Percentiles rank a stretch among this genome's conserved stretches.
These are phyloP conservation scores for Polyplosphaeria fusca DNA, from an alignment of 495 filamentous ascomycete genomes.

Conservation along the genomic window DNA sequence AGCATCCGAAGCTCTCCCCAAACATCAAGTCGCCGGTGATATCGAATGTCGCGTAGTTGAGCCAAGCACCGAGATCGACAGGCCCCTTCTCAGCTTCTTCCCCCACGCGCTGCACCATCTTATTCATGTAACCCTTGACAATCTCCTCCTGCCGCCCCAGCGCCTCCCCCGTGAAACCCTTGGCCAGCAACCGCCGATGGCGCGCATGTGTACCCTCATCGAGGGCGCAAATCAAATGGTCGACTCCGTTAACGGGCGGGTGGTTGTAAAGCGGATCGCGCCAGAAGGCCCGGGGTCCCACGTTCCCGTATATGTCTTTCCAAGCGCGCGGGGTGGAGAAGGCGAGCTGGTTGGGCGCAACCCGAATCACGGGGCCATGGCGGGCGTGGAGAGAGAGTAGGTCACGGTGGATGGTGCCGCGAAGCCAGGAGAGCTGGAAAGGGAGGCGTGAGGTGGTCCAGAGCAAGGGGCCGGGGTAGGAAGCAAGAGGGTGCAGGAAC, in stretches of 20 bases:
- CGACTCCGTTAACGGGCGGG: not conserved
- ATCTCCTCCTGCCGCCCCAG: conserved; percentile 5
- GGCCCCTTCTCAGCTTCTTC: conserved; percentile 5
- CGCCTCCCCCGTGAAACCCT: not conserved
- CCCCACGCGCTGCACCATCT: not conserved
- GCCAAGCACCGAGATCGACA: not conserved
- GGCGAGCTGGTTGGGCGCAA: conserved; percentile 2
- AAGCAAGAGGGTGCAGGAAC: conserved; percentile 5
- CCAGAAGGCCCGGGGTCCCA: not conserved
- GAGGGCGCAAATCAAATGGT: not conserved
- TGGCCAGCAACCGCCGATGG: conserved; percentile 4
- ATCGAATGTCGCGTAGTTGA: conserved; percentile 20
- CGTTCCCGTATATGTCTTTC: conserved; percentile 46
- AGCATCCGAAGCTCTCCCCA: conserved; percentile 10
- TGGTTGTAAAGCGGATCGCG: not conserved
- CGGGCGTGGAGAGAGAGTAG: not conserved
- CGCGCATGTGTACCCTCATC: not conserved
- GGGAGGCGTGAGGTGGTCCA: not conserved
- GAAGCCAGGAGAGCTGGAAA: not conserved
- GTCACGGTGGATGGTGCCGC: not conserved
- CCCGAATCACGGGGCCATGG: conserved; percentile 1
- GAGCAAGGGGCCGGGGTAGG: conserved; percentile 1
- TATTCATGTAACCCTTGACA: conserved; percentile 4
- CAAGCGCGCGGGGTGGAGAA: not conserved
- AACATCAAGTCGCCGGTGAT: conserved; percentile 15